Base-by-base conservation (phyloP, 78 protist species). In the Speleostelium caveatum region DNA sequence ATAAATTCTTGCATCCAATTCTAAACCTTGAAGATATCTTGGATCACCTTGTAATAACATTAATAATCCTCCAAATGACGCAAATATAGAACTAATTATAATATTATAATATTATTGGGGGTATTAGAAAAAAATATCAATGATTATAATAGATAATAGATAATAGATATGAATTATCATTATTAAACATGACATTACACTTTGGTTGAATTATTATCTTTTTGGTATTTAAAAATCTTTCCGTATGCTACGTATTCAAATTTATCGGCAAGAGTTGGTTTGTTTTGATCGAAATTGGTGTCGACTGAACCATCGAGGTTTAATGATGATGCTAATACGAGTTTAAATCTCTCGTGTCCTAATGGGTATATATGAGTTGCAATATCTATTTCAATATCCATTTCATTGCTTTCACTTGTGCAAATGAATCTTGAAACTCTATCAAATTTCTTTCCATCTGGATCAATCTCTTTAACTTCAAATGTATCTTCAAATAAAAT, bases 31-130 rank as follows among this genome's bases (percentile, higher is more conserved):
- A 30, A 97, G 41, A 28, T 95, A 66, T 24, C 86, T 62, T 16
- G 92, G 92, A 56, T 96, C 97, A 51, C 98, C 97, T 38, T 53
- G 75, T 17, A 97, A 49, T 26, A 88, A 32, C 97, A 97, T 94
- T 39, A 97, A 90, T 51, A 97, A 86, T 24, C 99, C 99, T 3
- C 99, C 99, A 74, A 95, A 97, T 1, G 97, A 95, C 19, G 95
- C 95, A 42, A 78, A 95, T 45, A 95, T 91, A 10, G 97, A 85
- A 51, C 94, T 88, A 78, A 56, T 19, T 56, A 56, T 56, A 56
- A 45, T 56, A 3, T 56, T 19, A 56, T 56, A 19, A 2, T 19
- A 32, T 56, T 28, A 41, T 55, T 22, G 22, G 3, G 61, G 3
- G 21, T 41, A 55, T 56, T 19, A 73, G n/a, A 21, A 72, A 19